phyloP scores from a whole-genome alignment of 2,329 filamentous ascomycete species.

The Hypomyces perniciosus region DNA sequence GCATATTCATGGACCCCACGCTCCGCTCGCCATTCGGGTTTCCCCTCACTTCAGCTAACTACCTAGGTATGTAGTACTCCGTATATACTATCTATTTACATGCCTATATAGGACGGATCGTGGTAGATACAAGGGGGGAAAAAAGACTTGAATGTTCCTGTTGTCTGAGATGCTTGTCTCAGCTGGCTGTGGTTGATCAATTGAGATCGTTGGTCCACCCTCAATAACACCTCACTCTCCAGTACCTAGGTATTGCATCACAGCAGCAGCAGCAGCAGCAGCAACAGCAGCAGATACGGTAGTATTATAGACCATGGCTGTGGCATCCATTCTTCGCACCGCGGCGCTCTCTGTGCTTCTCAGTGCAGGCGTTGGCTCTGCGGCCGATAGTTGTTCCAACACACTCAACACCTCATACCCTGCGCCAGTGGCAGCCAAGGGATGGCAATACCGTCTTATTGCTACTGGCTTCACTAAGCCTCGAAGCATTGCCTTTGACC shows the following conservation, averaged over 20 bases:
- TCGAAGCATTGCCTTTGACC: conserved; percentile 41
- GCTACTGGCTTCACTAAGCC: conserved; percentile 36
- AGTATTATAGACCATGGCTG: background rate
- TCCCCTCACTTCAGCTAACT: too few relatives aligned
- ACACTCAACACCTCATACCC: conserved; percentile 30
- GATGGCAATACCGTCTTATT: conserved; percentile 40
- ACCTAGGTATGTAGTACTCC: too few relatives aligned
- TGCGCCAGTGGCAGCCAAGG: conserved; percentile 32
- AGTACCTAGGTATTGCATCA: background rate
- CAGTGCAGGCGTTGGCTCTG: background rate
- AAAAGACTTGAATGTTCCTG: too few relatives aligned
- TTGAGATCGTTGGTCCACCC: background rate
- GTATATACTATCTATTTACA: too few relatives aligned
- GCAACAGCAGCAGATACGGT: background rate
- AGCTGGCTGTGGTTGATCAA: background rate
- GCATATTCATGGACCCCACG: too few relatives aligned
- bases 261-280: background rate
- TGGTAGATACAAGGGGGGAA: too few relatives aligned
- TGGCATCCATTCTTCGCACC: background rate
- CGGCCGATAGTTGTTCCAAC: conserved; percentile 25
- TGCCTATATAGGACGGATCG: too few relatives aligned
- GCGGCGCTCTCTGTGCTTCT: background rate
- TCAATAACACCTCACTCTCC: too few relatives aligned
- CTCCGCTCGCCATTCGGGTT: too few relatives aligned
- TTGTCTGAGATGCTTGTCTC: too few relatives aligned